Evolutionary conservation across 306 rosid species (phyloP).

Genomic region (Gastrolobium villosum): DNA sequence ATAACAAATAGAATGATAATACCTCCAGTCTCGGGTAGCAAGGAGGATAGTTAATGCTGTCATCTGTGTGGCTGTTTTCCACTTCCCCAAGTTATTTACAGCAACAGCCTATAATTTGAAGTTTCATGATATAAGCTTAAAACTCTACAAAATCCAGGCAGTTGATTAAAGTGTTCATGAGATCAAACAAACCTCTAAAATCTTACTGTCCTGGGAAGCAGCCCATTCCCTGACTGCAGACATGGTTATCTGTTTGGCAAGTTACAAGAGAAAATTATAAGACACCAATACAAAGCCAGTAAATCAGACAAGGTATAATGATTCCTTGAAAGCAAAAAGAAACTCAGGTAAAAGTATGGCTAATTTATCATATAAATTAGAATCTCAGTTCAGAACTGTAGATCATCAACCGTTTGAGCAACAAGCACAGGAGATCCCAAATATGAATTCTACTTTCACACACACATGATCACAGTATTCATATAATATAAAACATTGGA

Average conservation of each 20-base stretch:
- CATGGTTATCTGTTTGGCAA: conserved; percentile 85
- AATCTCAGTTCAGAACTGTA: neutral
- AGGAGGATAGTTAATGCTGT: conserved; percentile 85
- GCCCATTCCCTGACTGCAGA: conserved; percentile 99
- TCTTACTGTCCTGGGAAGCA: conserved; percentile 91
- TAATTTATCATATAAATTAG: neutral
- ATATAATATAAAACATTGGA: neutral
- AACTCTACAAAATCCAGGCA: conserved; percentile 24
- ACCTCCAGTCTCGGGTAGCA: conserved; percentile 95
- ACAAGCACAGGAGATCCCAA: conserved; percentile 5
- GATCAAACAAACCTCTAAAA: conserved; percentile 80
- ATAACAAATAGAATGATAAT: neutral
- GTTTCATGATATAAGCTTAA: conserved; percentile 32
- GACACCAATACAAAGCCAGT: conserved; percentile 30
- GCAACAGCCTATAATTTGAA: conserved; percentile 81
- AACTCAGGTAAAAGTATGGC: conserved; percentile 5
- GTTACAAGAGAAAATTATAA: conserved; percentile 45
- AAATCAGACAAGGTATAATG: conserved; percentile 28
- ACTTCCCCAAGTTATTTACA: conserved; percentile 99
- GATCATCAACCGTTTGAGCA: neutral
- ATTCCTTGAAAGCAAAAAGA: conserved; percentile 20
- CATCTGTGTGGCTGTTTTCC: conserved; percentile 99
- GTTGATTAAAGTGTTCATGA: conserved; percentile 28
- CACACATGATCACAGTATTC: neutral
- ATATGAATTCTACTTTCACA: conserved; percentile 16